These are phyloP conservation scores for Eimeria sp. DNA, from an alignment of 169 alveolate species.

Conservation along the genomic window DNA sequence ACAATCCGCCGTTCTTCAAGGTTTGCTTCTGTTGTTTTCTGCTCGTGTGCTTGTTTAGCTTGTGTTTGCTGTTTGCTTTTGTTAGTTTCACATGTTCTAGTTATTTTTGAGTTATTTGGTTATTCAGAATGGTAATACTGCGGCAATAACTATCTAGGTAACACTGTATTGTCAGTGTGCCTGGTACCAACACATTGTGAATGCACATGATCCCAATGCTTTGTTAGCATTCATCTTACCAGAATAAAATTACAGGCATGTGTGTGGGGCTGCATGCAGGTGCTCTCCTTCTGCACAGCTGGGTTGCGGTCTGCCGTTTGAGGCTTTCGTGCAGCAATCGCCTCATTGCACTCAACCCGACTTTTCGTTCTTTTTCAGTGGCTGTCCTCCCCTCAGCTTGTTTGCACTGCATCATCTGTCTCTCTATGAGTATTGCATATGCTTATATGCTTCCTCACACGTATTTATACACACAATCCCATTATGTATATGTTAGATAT, in stretches of 20 bases:
- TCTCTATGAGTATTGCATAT: background rate
- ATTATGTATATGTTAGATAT: too few relatives aligned
- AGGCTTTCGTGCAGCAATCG: background rate
- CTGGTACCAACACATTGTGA: too few relatives aligned
- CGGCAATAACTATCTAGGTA: background rate
- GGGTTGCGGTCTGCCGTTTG: background rate
- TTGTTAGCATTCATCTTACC: background rate
- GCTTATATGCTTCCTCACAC: background rate
- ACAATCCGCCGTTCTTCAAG: constrained; percentile 97
- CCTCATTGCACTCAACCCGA: background rate
- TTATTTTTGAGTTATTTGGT: too few relatives aligned
- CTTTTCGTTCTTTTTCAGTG: background rate
- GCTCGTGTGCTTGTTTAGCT: too few relatives aligned
- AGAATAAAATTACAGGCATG: background rate
- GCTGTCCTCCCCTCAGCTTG: background rate
- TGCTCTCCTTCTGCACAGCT: background rate
- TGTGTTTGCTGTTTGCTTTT: too few relatives aligned
- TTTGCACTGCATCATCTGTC: background rate
- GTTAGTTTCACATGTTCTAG: too few relatives aligned
- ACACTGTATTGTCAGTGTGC: too few relatives aligned
- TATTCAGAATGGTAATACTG: too few relatives aligned
- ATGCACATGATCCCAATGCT: background rate
- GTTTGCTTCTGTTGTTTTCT: constrained; percentile 18
- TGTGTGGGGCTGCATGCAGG: background rate
- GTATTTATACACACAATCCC: background rate